Evolutionary conservation across 2,329 filamentous ascomycete genomes (phyloP), one percentile per base, ranked within the genome.

Genomic region (Zalaria obscura): DNA sequence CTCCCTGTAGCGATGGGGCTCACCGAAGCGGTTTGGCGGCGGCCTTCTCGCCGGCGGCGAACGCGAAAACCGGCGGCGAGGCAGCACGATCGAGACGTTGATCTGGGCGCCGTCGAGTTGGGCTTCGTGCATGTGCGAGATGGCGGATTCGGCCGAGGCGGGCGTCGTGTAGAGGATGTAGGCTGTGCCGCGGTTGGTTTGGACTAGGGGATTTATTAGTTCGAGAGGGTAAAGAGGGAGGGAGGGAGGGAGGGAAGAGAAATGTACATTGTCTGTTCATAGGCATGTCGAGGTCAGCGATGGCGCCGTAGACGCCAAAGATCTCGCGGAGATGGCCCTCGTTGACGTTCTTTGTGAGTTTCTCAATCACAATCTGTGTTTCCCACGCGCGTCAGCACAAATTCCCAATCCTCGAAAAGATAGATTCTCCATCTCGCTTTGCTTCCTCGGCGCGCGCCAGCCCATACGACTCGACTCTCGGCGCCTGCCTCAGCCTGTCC

Each of bases 111-210:
- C 87, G 60, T 95, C 88, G 27, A 94, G 66, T 56, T 93, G 84
- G n/a, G 84, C 86, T 65, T 98, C 91, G 61, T 98, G 91, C 91
- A 98, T 96, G 58, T 93, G 84, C 11, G 88, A 78, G 52, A 95
- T 93, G 27, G 91, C 91, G 9, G 78, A 71, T 62, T 95, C 86
- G 25, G 91, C 89, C 48, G 89, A 82, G 39, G 75, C 69, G 48
- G 87, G 76, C 49, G 81, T 72, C 41, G 77, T 69, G 62, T 82
- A 98, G 35, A 94, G 71, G 48, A 96, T 87, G 60, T 95, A 96
- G 28, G 89, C 91, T 27, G 86, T 93, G 37, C 91, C 89, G 43
- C 89, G 80, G 55, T 96, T 96, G 41, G 79, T 87, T 59, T 83
- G 81, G 68, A 83, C 18, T 18, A 18, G 18, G 18, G 18, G 18